Evolutionary conservation across 805 yeast genomes (phyloP).

Genomic region (Suhomyces sp.): DNA sequence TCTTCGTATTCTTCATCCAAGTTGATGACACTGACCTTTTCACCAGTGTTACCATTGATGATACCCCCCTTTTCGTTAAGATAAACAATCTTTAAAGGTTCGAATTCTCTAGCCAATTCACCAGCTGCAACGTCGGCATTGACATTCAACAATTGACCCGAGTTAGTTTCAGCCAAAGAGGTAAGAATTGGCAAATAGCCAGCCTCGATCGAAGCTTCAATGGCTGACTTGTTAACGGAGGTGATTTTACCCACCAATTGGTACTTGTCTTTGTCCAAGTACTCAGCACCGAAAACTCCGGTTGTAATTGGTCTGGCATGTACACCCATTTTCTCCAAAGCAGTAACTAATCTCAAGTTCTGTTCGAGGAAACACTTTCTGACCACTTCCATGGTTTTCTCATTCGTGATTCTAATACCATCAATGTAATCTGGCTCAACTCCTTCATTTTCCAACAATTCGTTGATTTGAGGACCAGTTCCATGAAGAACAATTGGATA

Average conservation of each 20-base stretch:
- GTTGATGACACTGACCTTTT: constrained; percentile 84
- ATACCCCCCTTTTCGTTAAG: constrained; percentile 98
- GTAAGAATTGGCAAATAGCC: constrained; percentile 97
- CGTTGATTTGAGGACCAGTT: constrained; percentile 98
- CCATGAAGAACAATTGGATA: constrained; percentile 97
- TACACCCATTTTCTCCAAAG: constrained; percentile 93
- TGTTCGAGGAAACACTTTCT: constrained; percentile 94
- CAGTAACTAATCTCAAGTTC: constrained; percentile 90
- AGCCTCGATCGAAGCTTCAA: constrained; percentile 91
- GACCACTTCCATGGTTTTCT: constrained; percentile 92
- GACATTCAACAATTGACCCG: constrained; percentile 95
- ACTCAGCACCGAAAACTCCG: constrained; percentile 94
- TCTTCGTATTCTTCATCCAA: constrained; percentile 94
- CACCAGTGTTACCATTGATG: constrained; percentile 86
- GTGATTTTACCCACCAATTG: constrained; percentile 88
- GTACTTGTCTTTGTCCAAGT: constrained; percentile 85
- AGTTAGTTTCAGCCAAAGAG: constrained; percentile 92
- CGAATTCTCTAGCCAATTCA: constrained; percentile 92
- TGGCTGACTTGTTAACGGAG: constrained; percentile 76
- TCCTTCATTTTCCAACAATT: constrained; percentile 86
- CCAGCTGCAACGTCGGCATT: constrained; percentile 99
- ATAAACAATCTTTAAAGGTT: constrained; percentile 95
- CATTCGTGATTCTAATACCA: constrained; percentile 94
- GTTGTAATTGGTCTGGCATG: constrained; percentile 98
- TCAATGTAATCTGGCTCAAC: constrained; percentile 94